Evolutionary conservation across 257 asterid genomes (phyloP).

Genomic region (Parsonsia alboflavescens): DNA sequence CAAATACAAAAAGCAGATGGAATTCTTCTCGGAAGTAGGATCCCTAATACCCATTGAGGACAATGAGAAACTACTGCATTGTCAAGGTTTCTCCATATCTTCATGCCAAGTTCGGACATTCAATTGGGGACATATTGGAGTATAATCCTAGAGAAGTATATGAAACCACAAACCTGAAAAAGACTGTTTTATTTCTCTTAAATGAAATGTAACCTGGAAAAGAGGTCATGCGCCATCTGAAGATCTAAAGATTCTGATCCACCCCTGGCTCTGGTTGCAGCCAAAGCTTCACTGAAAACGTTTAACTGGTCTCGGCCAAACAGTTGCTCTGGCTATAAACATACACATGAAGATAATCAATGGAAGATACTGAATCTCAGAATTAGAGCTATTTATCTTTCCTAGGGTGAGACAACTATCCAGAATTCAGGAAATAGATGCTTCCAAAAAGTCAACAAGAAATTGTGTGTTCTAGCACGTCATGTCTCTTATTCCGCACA

Average conservation of each 20-base stretch:
- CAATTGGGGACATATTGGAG: neutral
- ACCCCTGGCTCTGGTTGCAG: conserved; percentile 95
- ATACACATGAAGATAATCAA: conserved; percentile 16
- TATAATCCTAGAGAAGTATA: neutral
- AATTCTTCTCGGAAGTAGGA: neutral
- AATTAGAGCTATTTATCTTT: neutral
- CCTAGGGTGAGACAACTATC: neutral
- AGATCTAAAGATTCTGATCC: conserved; percentile 65
- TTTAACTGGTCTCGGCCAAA: conserved; percentile 68
- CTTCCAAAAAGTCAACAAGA: neutral
- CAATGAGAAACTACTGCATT: neutral
- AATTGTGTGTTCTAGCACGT: neutral
- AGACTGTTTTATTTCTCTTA: neutral
- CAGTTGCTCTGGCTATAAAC: conserved; percentile 81
- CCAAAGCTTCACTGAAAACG: conserved; percentile 87
- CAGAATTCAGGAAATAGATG: neutral
- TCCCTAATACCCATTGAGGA: neutral
- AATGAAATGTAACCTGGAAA: conserved; percentile 55
- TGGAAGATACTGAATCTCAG: conserved; percentile 12
- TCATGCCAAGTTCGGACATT: neutral
- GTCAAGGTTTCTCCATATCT: neutral
- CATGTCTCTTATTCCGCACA: neutral
- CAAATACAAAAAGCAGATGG: neutral
- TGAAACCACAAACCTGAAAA: neutral
- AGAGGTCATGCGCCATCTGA: conserved; percentile 79